Conservation (phyloP, 306 rosid species). For the Clitoria ternatea region DNA sequence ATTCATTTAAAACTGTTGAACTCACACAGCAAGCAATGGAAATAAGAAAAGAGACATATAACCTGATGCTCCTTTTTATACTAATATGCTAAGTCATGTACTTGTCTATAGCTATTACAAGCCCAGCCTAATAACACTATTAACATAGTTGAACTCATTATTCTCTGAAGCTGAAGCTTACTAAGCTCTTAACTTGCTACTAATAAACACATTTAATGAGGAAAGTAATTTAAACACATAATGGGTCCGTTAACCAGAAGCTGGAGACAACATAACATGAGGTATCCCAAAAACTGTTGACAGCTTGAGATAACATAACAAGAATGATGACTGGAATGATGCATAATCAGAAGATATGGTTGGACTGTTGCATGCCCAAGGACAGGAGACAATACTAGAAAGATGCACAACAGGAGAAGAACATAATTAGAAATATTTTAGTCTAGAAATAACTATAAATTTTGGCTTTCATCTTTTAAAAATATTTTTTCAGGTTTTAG, state of each 20-base stretch:
- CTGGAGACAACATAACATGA: background rate
- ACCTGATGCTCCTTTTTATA: background rate
- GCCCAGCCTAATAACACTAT: background rate
- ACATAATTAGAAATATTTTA: background rate
- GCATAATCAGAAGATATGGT: background rate
- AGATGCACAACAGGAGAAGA: background rate
- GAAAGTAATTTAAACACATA: background rate
- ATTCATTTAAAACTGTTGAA: background rate
- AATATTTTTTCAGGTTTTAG: no score
- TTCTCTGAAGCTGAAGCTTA: background rate
- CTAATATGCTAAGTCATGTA: background rate
- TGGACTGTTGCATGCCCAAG: background rate
- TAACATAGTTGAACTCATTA: background rate
- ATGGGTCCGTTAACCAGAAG: background rate
- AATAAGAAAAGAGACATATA: background rate
- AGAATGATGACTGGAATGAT: background rate
- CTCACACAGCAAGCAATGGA: no score
- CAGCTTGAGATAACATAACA: background rate
- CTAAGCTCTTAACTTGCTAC: background rate
- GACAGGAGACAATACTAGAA: background rate
- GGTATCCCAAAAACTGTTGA: background rate
- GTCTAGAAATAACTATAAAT: no score
- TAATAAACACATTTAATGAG: background rate
- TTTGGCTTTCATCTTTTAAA: no score
- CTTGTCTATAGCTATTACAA: background rate